These are phyloP conservation scores for Fusarium sp. DNA, from an alignment of 2,329 filamentous ascomycete species.

Conservation along the genomic window DNA sequence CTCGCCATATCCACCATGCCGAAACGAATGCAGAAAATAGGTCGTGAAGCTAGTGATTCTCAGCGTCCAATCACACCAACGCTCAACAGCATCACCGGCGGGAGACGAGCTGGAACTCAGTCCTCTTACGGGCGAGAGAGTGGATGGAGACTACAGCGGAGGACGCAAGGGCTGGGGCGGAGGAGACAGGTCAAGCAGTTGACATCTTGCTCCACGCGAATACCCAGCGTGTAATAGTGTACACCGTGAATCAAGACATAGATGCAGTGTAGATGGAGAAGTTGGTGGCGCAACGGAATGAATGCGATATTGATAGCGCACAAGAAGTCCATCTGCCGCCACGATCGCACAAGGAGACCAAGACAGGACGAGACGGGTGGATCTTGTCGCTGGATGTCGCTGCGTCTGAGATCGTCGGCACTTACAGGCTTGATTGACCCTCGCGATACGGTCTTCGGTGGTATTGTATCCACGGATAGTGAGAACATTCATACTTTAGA, in stretches of 20 bases:
- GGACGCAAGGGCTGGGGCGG: not conserved
- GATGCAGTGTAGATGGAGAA: not conserved
- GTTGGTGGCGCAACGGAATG: too few relatives aligned
- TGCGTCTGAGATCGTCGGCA: not conserved
- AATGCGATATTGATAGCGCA: too few relatives aligned
- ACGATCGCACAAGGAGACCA: not conserved
- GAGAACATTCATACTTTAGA: not conserved
- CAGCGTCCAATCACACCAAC: slow-evolving; percentile 51
- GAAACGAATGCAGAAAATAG: slow-evolving; percentile 46
- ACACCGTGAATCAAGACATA: not conserved
- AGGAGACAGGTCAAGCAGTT: not conserved
- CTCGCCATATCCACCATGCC: slow-evolving; percentile 42
- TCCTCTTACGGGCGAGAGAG: not conserved
- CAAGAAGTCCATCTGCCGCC: not conserved
- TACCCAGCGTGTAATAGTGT: not conserved
- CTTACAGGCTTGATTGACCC: not conserved
- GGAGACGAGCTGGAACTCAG: not conserved
- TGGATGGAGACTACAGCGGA: not conserved
- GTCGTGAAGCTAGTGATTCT: slow-evolving; percentile 17
- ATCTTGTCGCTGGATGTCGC: not conserved
- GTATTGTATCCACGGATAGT: rapidly evolving
- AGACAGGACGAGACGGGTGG: not conserved
- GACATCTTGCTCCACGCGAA: not conserved
- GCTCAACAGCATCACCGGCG: slow-evolving; percentile 58
- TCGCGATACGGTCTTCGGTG: not conserved